Conservation (phyloP, 1,139 yeast species). For the Suhomyces bokatorum region DNA sequence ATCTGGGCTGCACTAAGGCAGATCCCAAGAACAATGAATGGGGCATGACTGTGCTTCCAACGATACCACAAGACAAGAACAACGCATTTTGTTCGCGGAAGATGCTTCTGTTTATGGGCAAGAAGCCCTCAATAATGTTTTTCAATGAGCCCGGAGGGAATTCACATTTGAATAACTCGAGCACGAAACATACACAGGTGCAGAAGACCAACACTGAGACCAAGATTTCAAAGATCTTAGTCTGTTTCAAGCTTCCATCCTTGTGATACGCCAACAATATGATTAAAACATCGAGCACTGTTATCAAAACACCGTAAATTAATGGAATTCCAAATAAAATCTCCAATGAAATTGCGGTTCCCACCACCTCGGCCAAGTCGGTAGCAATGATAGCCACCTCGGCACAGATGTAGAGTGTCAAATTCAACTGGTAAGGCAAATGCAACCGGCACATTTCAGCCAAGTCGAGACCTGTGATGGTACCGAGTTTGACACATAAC, state of each 20-base stretch:
- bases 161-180: slow-evolving; percentile 57
- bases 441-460: slow-evolving; percentile 77
- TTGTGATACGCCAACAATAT: slow-evolving; percentile 70
- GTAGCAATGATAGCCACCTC: slow-evolving; percentile 90
- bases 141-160: slow-evolving; percentile 38
- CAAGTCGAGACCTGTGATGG: slow-evolving; percentile 84
- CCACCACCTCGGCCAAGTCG: slow-evolving; percentile 83
- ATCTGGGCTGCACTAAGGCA: slow-evolving; percentile 72
- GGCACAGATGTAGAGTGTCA: slow-evolving; percentile 68
- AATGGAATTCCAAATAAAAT: slow-evolving; percentile 70
- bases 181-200: slow-evolving; percentile 65
- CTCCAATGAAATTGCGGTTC: slow-evolving; percentile 87
- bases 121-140: slow-evolving; percentile 55
- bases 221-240: slow-evolving; percentile 64
- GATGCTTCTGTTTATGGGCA: slow-evolving; percentile 52
- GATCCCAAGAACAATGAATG: slow-evolving; percentile 76
- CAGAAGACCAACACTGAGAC: slow-evolving; percentile 62
- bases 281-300: slow-evolving; percentile 70
- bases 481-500: slow-evolving; percentile 71
- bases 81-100: slow-evolving; percentile 58
- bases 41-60: slow-evolving; percentile 86
- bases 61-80: slow-evolving; percentile 68
- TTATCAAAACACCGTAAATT: slow-evolving; percentile 63
- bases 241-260: slow-evolving; percentile 65
- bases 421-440: slow-evolving; percentile 58